Conservation (phyloP, 2,329 filamentous ascomycete genomes). For the Claviceps humidiphila region DNA sequence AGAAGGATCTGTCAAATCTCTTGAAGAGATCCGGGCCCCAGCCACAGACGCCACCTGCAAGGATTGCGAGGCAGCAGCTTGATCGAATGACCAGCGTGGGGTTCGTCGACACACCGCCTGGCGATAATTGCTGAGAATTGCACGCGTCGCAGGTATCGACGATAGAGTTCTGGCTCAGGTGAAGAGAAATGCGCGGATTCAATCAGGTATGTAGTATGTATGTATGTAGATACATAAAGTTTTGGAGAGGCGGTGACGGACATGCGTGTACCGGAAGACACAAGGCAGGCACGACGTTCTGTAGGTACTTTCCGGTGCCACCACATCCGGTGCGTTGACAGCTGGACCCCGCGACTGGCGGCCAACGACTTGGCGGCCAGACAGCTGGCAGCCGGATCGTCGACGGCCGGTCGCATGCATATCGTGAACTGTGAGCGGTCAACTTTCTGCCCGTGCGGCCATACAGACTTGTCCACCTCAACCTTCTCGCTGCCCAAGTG, state of each 20-base stretch:
- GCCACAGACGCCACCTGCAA: neutral
- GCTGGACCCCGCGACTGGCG: neutral
- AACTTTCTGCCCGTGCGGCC: neutral
- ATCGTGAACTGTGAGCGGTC: neutral
- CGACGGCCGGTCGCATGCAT: neutral
- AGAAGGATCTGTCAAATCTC: neutral
- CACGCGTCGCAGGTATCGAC: neutral
- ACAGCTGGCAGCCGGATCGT: neutral
- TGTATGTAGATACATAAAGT: neutral
- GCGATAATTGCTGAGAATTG: no score
- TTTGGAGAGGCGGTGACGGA: neutral
- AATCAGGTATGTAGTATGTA: neutral
- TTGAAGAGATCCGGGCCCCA: neutral
- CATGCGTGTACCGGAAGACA: neutral
- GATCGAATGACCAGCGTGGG: no score
- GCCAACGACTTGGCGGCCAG: neutral
- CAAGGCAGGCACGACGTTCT: neutral
- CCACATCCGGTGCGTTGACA: neutral
- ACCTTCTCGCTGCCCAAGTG: no score
- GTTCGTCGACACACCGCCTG: no score
- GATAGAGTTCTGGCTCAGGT: neutral
- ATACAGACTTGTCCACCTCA: no score
- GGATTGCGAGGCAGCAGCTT: neutral
- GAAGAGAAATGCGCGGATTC: neutral
- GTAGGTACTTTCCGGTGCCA: neutral